Base-by-base conservation (phyloP, 2,329 filamentous ascomycete species). In the Sclerotinia subarctica region DNA sequence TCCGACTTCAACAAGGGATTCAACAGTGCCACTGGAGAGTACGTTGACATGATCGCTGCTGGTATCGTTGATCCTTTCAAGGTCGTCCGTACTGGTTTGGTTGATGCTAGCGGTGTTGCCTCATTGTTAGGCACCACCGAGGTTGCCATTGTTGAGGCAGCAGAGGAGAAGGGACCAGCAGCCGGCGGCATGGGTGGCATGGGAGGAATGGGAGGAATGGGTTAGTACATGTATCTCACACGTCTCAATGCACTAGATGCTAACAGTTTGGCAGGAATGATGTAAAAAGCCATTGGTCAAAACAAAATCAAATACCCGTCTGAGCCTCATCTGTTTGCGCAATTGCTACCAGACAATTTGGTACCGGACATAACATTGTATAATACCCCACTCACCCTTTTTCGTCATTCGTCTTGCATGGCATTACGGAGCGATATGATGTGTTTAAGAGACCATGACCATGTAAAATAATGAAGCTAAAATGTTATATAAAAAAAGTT, bases 51-150 rank as follows among this genome's bases (percentile, higher is more conserved):
- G 95, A 97, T 99, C 78, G 81, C 87, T 72, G 88, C 93, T 74
- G 95, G 95, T 90, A 99, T 99, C 81, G 91, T 99, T 70, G 95
- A 99, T 80, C 95, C 95, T 73, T 91, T 99, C 86, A 99, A 99
- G 91, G 95, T 99, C 75, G 95, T 99, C 78, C 93, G 95, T 77
- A 99, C 95, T 72, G 94, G 93, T 78, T 90, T 99, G 69, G 87
- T 94, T 77, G 95, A 99, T 77, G 95, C 95, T 75, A 94, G 90
- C 78, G 95, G 95, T 82, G 95, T 99, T 76, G 95, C 95, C 66
- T 98, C 94, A 66, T 88, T 99, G 70, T 91, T 99, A 70, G 95
- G 95, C 79, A 99, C 95, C 73, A 99, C 95, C 70, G 95, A 99
- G 84, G 95, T 98, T 68, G 94, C 95, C 74, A 97, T 99, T 72